Percentiles rank a stretch among this genome's conserved stretches.
Evolutionary conservation across 2,329 filamentous ascomycete genomes (phyloP).

Genomic region (Microsporum audouinii): DNA sequence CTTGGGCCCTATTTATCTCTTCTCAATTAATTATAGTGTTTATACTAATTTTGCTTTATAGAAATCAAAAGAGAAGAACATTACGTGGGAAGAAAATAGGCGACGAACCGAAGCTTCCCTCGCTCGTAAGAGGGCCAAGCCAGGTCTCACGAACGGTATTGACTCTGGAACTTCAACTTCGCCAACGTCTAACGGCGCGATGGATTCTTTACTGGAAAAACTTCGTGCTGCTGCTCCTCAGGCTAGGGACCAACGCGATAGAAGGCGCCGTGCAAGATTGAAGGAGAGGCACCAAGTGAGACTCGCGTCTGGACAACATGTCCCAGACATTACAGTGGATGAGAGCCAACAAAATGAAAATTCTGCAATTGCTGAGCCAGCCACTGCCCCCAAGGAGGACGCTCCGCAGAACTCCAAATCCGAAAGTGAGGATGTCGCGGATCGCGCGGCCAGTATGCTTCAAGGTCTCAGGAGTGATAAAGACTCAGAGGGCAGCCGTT

Average conservation of each 20-base stretch:
- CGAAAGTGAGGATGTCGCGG: slow-evolving; percentile 63
- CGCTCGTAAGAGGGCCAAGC: slow-evolving; percentile 63
- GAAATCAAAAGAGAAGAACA: slow-evolving; percentile 89
- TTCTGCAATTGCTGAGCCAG: slow-evolving; percentile 31
- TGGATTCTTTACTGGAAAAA: slow-evolving; percentile 94
- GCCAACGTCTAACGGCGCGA: slow-evolving; percentile 70
- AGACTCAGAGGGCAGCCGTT: slow-evolving; percentile 45
- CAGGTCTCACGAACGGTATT: slow-evolving; percentile 52
- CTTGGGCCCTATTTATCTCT: not conserved
- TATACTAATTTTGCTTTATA: slow-evolving; percentile 18
- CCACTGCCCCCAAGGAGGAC: slow-evolving; percentile 24
- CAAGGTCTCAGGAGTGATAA: slow-evolving; percentile 63
- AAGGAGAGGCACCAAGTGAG: slow-evolving; percentile 87
- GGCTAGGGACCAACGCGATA: slow-evolving; percentile 76
- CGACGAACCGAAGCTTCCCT: slow-evolving; percentile 82
- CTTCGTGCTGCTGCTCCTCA: slow-evolving; percentile 85
- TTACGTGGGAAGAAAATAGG: slow-evolving; percentile 65
- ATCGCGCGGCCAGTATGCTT: slow-evolving; percentile 69
- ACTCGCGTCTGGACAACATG: slow-evolving; percentile 75
- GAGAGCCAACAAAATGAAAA: slow-evolving; percentile 45
- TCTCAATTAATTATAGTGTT: not conserved
- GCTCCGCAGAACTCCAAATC: slow-evolving; percentile 24
- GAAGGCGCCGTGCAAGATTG: slow-evolving; percentile 71
- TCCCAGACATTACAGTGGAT: slow-evolving; percentile 57
- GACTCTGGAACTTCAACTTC: slow-evolving; percentile 45